Base-by-base conservation (phyloP, 352 stramenopile genomes). In the Pythium aphanidermatum region DNA sequence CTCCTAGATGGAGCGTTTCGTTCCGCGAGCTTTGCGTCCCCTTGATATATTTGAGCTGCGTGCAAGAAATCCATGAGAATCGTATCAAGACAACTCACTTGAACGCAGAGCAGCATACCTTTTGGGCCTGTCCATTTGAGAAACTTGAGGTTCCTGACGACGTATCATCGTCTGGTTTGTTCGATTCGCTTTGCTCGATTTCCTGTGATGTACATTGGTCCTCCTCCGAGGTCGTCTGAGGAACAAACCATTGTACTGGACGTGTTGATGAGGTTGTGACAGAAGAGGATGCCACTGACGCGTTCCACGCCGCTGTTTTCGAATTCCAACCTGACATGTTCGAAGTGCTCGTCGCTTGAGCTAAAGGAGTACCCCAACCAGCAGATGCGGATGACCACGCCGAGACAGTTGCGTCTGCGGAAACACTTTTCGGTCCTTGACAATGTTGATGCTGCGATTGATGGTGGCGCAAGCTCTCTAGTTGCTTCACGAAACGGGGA, bases 1-100 rank as follows among this genome's bases (percentile, higher is more conserved):
- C 70, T 26, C 62, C 64, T 56, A 88, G 62, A 44, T 70, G 35
- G 38, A 84, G 77, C 21, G 72, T 39, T 16, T 81, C 63, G 41
- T 73, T 80, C n/a, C 80, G 80, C 11, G 65, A 52, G 13, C 65
- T 51, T 49, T 78, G 58, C 45, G 70, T 74, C 12, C 77, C 80
- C 28, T 83, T 79, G 17, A 92, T 57, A 49, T 87, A 92, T 46
- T 90, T 87, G 31, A 92, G 55, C 55, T 79, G 39, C 5, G 24
- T 2, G 14, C 24, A 16, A 3, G 6, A 14, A 20, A 27, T n/a
- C n/a, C n/a, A n/a, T n/a, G n/a, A n/a, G n/a, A n/a, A n/a, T n/a
- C n/a, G n/a, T n/a, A n/a, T n/a, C n/a, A n/a, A n/a, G n/a, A n/a
- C 35, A 39, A 51, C n/a, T 28, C 8, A 28, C 7, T 19, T 17